A percentile compares a stretch with the other conserved stretches of the same genome.
phyloP scores from a whole-genome alignment of 2,329 filamentous ascomycete species.

The Ophiostoma piceae region DNA sequence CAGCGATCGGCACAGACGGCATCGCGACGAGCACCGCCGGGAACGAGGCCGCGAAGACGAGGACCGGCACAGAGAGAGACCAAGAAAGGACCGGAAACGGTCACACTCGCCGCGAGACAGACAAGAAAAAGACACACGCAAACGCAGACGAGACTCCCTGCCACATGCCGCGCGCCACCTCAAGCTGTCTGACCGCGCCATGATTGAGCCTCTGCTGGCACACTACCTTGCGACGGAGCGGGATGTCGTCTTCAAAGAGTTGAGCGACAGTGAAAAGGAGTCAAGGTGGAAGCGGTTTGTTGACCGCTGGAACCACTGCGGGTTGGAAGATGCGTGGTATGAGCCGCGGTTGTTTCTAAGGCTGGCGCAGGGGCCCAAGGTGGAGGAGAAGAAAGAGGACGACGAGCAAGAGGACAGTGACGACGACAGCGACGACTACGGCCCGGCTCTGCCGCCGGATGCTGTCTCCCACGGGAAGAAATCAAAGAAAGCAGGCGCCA shows the following conservation, averaged over 20 bases:
- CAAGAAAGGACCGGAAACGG: background rate
- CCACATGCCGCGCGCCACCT: conserved; percentile 11
- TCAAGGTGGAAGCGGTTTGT: conserved; percentile 94
- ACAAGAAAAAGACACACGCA: background rate
- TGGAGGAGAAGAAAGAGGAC: conserved; percentile 30
- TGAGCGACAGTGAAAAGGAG: conserved; percentile 60
- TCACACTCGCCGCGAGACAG: background rate
- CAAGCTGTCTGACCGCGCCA: background rate
- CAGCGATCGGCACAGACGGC: background rate
- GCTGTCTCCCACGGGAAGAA: conserved; percentile 38
- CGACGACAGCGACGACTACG: conserved; percentile 18
- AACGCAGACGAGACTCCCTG: background rate
- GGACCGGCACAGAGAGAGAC: background rate
- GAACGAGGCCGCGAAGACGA: background rate
- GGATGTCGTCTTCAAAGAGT: background rate
- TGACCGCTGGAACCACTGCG: conserved; percentile 83
- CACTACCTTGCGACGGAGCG: background rate
- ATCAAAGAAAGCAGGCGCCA: conserved; percentile 42
- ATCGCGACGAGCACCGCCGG: background rate
- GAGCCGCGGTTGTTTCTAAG: conserved; percentile 62
- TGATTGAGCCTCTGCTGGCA: conserved; percentile 4
- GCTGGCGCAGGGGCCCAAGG: conserved; percentile 34
- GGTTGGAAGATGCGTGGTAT: conserved; percentile 90
- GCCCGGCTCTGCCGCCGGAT: conserved; percentile 16
- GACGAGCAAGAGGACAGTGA: background rate